These are phyloP conservation scores for Leccinum imitatum DNA, from an alignment of 768 basidiomycete genomes.

Conservation along the genomic window DNA sequence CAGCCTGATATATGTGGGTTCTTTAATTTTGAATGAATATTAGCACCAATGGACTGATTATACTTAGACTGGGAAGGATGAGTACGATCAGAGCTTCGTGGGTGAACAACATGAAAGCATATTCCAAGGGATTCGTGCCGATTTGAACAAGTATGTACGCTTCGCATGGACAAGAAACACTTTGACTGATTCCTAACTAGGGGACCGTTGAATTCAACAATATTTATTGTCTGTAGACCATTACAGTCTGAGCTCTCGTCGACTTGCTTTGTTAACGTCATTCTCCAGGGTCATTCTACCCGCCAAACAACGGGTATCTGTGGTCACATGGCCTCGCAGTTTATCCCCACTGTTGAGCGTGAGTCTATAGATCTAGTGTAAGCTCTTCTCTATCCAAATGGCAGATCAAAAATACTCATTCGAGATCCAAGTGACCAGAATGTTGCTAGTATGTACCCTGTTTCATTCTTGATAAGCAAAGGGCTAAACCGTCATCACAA, in stretches of 20 bases:
- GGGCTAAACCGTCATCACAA: neutral
- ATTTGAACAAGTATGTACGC: slow-evolving; percentile 12
- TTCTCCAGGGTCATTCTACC: neutral
- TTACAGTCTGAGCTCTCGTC: too few relatives aligned
- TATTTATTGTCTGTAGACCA: slow-evolving; percentile 68
- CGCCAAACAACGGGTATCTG: neutral
- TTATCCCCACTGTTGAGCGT: neutral
- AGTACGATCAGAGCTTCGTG: slow-evolving; percentile 1
- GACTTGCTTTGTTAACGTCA: neutral
- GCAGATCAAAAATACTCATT: neutral
- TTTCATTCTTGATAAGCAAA: neutral
- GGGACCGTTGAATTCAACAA: slow-evolving; percentile 55
- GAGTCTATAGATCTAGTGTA: neutral
- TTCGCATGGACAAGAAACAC: neutral
- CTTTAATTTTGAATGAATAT: neutral
- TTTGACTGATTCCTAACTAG: slow-evolving; percentile 34
- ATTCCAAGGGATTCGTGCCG: slow-evolving; percentile 12
- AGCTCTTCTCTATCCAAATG: neutral
- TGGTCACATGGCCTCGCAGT: neutral
- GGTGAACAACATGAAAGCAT: neutral
- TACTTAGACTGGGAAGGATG: slow-evolving; percentile 6
- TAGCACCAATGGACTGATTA: neutral
- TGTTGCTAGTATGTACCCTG: neutral
- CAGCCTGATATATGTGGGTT: slow-evolving; percentile 10
- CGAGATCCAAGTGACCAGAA: neutral